Evolutionary conservation across 2,329 filamentous ascomycete species (phyloP).

Genomic region (Pseudodiploospora longispora): DNA sequence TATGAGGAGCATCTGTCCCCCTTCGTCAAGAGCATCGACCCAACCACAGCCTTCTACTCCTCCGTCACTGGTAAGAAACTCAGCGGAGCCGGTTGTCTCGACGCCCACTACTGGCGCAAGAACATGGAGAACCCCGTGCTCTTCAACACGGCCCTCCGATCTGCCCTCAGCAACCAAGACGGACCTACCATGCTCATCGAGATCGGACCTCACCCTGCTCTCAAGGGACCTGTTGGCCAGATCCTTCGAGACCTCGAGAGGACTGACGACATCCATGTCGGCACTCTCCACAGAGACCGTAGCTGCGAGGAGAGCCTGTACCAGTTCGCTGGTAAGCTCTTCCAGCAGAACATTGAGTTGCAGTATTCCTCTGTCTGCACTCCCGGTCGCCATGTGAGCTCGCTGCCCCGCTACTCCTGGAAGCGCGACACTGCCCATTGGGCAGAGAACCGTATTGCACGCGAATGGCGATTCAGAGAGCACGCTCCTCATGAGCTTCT

Average conservation of each 20-base stretch:
- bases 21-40: background rate
- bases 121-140: slow-evolving; percentile 24
- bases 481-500: slow-evolving; percentile 32
- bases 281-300: slow-evolving; percentile 11
- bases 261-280: slow-evolving; percentile 7
- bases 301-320: slow-evolving; percentile 7
- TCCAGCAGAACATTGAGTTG: slow-evolving; percentile 13
- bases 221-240: slow-evolving; percentile 10
- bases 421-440: slow-evolving; percentile 26
- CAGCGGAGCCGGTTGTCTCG: slow-evolving; percentile 5
- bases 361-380: slow-evolving; percentile 6
- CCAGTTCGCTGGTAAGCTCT: slow-evolving; percentile 18
- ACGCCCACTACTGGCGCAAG: slow-evolving; percentile 18
- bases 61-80: slow-evolving; percentile 23
- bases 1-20: slow-evolving; percentile 4
- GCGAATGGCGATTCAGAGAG: slow-evolving; percentile 22
- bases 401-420: slow-evolving; percentile 31
- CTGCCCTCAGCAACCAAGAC: background rate
- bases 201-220: slow-evolving; percentile 14
- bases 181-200: slow-evolving; percentile 11
- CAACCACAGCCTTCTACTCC: slow-evolving; percentile 14
- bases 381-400: slow-evolving; percentile 7
- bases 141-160: slow-evolving; percentile 13
- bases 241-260: slow-evolving; percentile 3
- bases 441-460: slow-evolving; percentile 21